phyloP scores from a whole-genome alignment of 495 filamentous ascomycete genomes.

The Hypomontagnella submonticulosa region DNA sequence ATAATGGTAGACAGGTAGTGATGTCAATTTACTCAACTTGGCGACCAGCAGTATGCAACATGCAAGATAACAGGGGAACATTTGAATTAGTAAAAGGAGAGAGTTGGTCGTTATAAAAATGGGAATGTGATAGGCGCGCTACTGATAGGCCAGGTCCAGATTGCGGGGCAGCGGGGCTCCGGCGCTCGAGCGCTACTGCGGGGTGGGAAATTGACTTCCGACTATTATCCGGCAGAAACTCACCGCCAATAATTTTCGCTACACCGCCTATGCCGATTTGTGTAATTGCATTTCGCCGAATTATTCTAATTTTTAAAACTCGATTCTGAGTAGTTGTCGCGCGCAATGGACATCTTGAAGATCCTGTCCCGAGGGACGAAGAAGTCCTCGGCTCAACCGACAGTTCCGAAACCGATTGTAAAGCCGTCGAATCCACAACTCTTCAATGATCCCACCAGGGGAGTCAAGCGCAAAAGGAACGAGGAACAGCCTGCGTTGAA shows the following conservation, averaged over 20 bases:
- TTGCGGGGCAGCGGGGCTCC: conserved; percentile 24
- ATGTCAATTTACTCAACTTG: background rate
- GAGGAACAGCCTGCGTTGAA: conserved; percentile 44
- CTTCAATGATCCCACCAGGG: conserved; percentile 57
- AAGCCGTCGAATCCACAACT: conserved; percentile 60
- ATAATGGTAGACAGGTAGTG: background rate
- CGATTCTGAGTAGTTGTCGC: conserved; percentile 10
- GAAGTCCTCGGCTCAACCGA: conserved; percentile 44
- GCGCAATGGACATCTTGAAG: conserved; percentile 71
- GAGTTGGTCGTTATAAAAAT: too few species aligned
- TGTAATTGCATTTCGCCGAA: conserved; percentile 13
- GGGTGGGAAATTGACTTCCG: conserved; percentile 18
- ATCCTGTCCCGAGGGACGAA: conserved; percentile 74
- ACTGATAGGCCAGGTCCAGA: background rate
- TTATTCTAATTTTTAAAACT: conserved; percentile 13
- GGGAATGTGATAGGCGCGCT: too few species aligned
- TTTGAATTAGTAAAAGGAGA: too few species aligned
- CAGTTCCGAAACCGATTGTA: conserved; percentile 45
- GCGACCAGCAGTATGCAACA: background rate
- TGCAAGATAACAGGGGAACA: background rate
- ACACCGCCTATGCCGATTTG: conserved; percentile 25
- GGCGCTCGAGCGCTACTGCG: background rate
- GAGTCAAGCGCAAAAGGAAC: conserved; percentile 63
- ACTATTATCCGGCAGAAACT: conserved; percentile 39
- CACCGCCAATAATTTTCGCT: conserved; percentile 38